Base-by-base conservation (phyloP, 768 basidiomycete genomes). In the Nidula microcarpa region DNA sequence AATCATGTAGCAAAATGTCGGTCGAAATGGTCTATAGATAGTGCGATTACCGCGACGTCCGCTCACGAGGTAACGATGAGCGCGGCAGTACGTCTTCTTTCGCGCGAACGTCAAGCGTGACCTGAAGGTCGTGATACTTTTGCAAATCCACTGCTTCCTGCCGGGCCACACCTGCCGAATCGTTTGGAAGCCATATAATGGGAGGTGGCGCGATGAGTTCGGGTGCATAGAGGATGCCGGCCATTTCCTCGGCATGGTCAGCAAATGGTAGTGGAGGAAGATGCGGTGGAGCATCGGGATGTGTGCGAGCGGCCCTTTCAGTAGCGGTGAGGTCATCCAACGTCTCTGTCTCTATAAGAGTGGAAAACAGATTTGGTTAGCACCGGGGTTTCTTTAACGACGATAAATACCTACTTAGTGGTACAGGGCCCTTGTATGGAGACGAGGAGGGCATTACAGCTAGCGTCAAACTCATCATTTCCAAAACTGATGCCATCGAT, bases 181-280 rank as follows among this genome's bases (percentile, higher is more conserved):
- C 90, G 65, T 88, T 86, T 1, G 88, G 88, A n/a, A 92, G 74
- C 91, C 91, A 92, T 49, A 94, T 88, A 54, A 87, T 83, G 1
- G 89, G 90, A 16, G 79, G 72, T 14, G 89, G 88, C 10, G 88
- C 87, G 56, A 89, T 78, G 39, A 92, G 75, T 65, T 90, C 90
- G 1, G 90, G 88, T 4, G 91, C 88, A 62, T 92, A 94, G 37
- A 94, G 70, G 52, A 92, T 83, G 13, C 85, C 84, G 5, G 81
- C 79, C 80, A 88, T 85, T 60, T 89, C 86, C 61, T 87, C 85
- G 11, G 86, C 85, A 57, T 89, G 87, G 65, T 89, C 87, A 1
- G 81, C 76, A 60, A 91, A 89, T 5, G 86, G 73, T 23, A 89
- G 65, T 8, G 82, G 77, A 8, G 87, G 87, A 3, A 88, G 76